These are phyloP conservation scores for Kluyveromyces aestuarii DNA, from an alignment of 805 yeast species.

Conservation along the genomic window DNA sequence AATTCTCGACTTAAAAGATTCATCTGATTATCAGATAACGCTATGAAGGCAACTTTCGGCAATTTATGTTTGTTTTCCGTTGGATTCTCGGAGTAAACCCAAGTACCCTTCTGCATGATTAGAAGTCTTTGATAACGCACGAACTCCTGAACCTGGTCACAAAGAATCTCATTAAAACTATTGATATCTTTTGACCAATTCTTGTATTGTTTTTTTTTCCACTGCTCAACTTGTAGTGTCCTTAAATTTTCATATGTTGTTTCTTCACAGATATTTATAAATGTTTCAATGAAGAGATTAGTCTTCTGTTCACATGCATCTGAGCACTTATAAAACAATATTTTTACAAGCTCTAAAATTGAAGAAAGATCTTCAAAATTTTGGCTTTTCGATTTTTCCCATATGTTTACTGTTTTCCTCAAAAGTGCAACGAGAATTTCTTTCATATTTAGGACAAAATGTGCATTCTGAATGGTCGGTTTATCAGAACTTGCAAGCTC, in stretches of 20 bases:
- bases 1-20: constrained; percentile 54
- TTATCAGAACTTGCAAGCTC: constrained; percentile 21
- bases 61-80: constrained; percentile 16
- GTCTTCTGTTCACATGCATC: constrained; percentile 3
- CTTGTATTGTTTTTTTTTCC: constrained; percentile 30
- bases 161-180: constrained; percentile 41
- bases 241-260: constrained; percentile 43
- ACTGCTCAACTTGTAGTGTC: constrained; percentile 39
- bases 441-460: constrained; percentile 32
- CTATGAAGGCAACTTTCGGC: constrained; percentile 44
- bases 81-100: constrained; percentile 66
- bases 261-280: constrained; percentile 34
- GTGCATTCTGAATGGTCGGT: not conserved
- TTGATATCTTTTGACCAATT: constrained; percentile 39
- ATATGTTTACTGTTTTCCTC: constrained; percentile 47
- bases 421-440: constrained; percentile 47
- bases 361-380: constrained; percentile 46
- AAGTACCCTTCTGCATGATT: constrained; percentile 65
- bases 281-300: constrained; percentile 32
- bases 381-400: constrained; percentile 47
- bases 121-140: constrained; percentile 69
- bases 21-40: constrained; percentile 59
- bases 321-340: constrained; percentile 2
- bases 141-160: constrained; percentile 54
- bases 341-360: constrained; percentile 31